These are phyloP conservation scores for Lepidium aucheri DNA, from an alignment of 345 rosid genomes.

Conservation along the genomic window DNA sequence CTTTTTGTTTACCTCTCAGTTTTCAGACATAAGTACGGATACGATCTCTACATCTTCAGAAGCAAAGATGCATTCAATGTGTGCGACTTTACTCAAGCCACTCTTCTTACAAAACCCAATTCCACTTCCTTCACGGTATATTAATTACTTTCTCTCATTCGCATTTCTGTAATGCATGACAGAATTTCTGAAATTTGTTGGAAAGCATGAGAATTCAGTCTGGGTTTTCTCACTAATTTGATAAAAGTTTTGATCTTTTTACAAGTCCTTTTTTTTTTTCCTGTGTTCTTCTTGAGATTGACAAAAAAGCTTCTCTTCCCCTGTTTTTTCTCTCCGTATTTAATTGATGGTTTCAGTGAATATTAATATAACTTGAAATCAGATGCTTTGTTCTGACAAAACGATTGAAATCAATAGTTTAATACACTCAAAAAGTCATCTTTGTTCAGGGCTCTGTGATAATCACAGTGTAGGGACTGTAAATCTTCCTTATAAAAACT, in stretches of 20 bases:
- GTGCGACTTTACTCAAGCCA: slow-evolving; percentile 75
- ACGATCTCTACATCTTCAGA: slow-evolving; percentile 77
- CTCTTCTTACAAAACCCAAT: slow-evolving; percentile 64
- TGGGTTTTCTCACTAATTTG: slow-evolving; percentile 3
- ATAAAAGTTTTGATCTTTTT: slow-evolving; percentile 15
- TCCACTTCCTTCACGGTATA: slow-evolving; percentile 67
- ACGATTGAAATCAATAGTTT: neutral
- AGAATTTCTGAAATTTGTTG: neutral
- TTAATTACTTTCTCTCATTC: neutral
- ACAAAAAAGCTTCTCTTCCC: slow-evolving; percentile 4
- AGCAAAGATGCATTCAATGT: slow-evolving; percentile 63
- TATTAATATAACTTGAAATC: neutral
- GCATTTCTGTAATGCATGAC: neutral
- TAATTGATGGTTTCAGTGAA: neutral
- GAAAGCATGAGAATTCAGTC: neutral
- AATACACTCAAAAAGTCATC: slow-evolving; percentile 3
- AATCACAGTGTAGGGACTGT: neutral
- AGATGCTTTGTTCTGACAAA: slow-evolving; percentile 20
- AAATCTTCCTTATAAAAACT: neutral
- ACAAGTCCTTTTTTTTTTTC: neutral
- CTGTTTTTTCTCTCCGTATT: neutral
- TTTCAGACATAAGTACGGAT: slow-evolving; percentile 69
- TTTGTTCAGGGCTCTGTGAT: slow-evolving; percentile 8
- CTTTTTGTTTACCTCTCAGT: slow-evolving; percentile 31
- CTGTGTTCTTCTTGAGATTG: slow-evolving; percentile 24